Evolutionary conservation across 768 basidiomycete species (phyloP).

Genomic region (Suillus paluster): DNA sequence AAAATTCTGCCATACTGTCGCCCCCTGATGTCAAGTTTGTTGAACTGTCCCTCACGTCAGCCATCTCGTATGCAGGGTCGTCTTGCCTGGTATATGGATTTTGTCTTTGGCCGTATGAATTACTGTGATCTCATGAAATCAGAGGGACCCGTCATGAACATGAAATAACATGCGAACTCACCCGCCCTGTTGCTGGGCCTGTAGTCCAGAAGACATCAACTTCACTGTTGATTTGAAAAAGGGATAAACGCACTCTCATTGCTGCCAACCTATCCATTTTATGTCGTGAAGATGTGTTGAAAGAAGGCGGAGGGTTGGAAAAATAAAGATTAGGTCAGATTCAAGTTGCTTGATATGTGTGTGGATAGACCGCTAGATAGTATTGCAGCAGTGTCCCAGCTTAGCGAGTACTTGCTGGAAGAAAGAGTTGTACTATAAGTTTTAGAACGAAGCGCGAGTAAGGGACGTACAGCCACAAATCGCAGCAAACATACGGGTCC

Average conservation of each 20-base stretch:
- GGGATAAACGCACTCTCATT: conserved; percentile 62
- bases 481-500: neutral
- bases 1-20: conserved; percentile 72
- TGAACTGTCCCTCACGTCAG: conserved; percentile 64
- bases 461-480: conserved; percentile 3
- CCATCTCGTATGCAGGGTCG: conserved; percentile 67
- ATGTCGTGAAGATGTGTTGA: conserved; percentile 56
- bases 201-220: conserved; percentile 15
- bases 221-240: neutral
- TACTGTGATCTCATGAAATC: conserved; percentile 26
- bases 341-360: neutral
- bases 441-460: neutral
- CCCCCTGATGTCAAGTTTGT: conserved; percentile 47
- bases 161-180: conserved; percentile 45
- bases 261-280: conserved; percentile 87
- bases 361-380: neutral
- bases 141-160: conserved; percentile 11
- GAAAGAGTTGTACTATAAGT: conserved; percentile 1
- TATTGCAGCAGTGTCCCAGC: neutral
- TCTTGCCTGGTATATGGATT: conserved; percentile 76
- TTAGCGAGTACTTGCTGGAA: neutral
- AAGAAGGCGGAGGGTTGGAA: conserved; percentile 15
- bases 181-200: conserved; percentile 75
- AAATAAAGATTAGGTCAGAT: neutral
- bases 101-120: conserved; percentile 37